Conservation (phyloP, 1,284 basidiomycete genomes). For the Coniferiporia weirii region DNA sequence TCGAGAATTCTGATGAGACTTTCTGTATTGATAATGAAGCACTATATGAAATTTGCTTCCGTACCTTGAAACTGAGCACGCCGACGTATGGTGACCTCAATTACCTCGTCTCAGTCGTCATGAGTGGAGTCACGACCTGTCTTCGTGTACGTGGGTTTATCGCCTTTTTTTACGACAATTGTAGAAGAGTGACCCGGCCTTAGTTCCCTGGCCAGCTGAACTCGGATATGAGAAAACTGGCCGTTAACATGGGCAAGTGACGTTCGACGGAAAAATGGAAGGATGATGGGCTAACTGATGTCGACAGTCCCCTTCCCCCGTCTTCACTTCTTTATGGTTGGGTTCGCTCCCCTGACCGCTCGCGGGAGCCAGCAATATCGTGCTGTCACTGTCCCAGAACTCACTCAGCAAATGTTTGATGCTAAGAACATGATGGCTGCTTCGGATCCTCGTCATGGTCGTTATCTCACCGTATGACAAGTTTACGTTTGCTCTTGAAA, state of each 20-base stretch:
- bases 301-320: constrained; percentile 87
- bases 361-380: constrained; percentile 92
- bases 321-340: constrained; percentile 99
- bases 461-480: constrained; percentile 76
- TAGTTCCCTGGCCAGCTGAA: constrained; percentile 97
- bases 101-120: constrained; percentile 95
- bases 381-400: constrained; percentile 91
- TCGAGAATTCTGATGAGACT: constrained; percentile 88
- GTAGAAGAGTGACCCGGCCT: constrained; percentile 25
- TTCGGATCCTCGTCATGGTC: constrained; percentile 90
- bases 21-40: constrained; percentile 97
- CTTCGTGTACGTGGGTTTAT: constrained; percentile 45
- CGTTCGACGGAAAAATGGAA: not conserved
- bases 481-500: not conserved
- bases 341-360: constrained; percentile 92
- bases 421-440: constrained; percentile 99
- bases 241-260: constrained; percentile 94
- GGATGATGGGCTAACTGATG: not conserved
- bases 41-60: constrained; percentile 97
- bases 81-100: constrained; percentile 97
- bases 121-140: constrained; percentile 96
- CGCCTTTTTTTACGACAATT: not conserved
- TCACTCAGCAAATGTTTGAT: constrained; percentile 98
- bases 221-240: constrained; percentile 95
- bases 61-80: constrained; percentile 89